Conservation (phyloP, 2,329 filamentous ascomycete genomes). For the Pseudocercospora cruenta region DNA sequence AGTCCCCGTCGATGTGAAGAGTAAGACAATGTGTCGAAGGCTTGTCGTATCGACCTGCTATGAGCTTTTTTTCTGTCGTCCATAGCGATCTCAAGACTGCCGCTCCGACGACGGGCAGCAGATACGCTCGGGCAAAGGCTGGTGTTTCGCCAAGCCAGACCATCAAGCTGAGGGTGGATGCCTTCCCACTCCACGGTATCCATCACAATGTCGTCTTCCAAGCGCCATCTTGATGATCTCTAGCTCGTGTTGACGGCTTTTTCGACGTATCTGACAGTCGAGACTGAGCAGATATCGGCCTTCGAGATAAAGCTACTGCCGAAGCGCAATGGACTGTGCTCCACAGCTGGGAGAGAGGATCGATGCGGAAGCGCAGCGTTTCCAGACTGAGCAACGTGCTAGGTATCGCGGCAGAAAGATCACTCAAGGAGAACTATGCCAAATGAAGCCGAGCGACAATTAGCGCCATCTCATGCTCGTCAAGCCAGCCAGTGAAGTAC, state of each 20-base stretch:
- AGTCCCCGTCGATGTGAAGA: neutral
- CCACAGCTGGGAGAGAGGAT: too few relatives aligned
- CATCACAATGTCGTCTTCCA: too few relatives aligned
- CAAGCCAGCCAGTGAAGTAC: neutral
- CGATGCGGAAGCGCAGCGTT: too few relatives aligned
- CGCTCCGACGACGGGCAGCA: neutral
- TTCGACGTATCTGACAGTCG: too few relatives aligned
- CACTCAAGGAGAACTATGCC: conserved; percentile 49
- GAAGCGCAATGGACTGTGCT: too few relatives aligned
- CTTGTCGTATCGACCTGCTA: conserved; percentile 31
- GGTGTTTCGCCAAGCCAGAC: neutral
- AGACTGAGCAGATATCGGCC: too few relatives aligned
- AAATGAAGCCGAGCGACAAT: conserved; percentile 57
- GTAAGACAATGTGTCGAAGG: neutral
- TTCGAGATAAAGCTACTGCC: too few relatives aligned
- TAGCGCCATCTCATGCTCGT: neutral
- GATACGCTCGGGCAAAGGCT: too few relatives aligned
- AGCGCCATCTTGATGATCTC: too few relatives aligned
- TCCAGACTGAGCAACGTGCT: too few relatives aligned
- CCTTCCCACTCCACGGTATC: neutral
- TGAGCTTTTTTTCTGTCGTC: conserved; percentile 53
- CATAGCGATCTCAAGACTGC: conserved; percentile 40
- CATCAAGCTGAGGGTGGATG: neutral
- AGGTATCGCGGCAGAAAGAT: too few relatives aligned
- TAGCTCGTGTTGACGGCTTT: too few relatives aligned